phyloP scores from a whole-genome alignment of 352 stramenopile species.

The Phytopythium chamaehyphon region DNA sequence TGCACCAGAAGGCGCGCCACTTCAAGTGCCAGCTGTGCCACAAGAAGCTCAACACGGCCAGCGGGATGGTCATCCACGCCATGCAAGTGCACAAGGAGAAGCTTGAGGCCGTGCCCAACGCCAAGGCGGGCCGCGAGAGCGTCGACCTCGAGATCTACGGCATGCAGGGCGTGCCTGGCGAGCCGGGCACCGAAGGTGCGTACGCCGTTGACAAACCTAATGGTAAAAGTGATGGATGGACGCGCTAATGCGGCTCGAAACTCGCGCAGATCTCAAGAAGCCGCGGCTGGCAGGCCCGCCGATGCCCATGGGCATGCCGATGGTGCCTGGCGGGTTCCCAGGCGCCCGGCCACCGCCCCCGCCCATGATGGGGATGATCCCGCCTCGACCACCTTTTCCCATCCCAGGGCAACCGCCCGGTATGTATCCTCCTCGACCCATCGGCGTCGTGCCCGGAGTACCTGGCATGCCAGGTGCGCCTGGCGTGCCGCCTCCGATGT shows the following conservation, averaged over 20 bases:
- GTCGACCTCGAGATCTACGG: slow-evolving; percentile 87
- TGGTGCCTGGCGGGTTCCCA: slow-evolving; percentile 35
- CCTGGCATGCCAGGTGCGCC: slow-evolving; percentile 18
- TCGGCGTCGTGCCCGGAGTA: slow-evolving; percentile 24
- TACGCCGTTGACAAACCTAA: too few relatives aligned
- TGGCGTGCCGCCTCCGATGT: slow-evolving; percentile 22
- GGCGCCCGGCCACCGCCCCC: slow-evolving; percentile 34
- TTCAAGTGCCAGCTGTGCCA: slow-evolving; percentile 91
- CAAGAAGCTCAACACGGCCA: slow-evolving; percentile 90
- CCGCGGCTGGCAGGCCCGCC: slow-evolving; percentile 29
- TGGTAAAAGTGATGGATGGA: too few relatives aligned
- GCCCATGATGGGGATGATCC: slow-evolving; percentile 45
- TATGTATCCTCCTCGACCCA: slow-evolving; percentile 8
- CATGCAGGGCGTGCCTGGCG: slow-evolving; percentile 82
- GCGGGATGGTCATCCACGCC: slow-evolving; percentile 87
- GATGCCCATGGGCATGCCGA: slow-evolving; percentile 37
- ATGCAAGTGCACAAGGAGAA: slow-evolving; percentile 88
- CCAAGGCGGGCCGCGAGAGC: slow-evolving; percentile 77
- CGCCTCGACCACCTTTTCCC: slow-evolving; percentile 26
- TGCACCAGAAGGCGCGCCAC: slow-evolving; percentile 92
- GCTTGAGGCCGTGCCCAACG: slow-evolving; percentile 78
- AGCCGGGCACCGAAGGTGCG: slow-evolving; percentile 11
- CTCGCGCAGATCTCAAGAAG: slow-evolving; percentile 30
- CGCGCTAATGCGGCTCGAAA: too few relatives aligned
- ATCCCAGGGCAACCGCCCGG: slow-evolving; percentile 1